These are phyloP conservation scores for Hordeum pubiflorum DNA, from an alignment of 202 grass and related monocot species.

Conservation along the genomic window DNA sequence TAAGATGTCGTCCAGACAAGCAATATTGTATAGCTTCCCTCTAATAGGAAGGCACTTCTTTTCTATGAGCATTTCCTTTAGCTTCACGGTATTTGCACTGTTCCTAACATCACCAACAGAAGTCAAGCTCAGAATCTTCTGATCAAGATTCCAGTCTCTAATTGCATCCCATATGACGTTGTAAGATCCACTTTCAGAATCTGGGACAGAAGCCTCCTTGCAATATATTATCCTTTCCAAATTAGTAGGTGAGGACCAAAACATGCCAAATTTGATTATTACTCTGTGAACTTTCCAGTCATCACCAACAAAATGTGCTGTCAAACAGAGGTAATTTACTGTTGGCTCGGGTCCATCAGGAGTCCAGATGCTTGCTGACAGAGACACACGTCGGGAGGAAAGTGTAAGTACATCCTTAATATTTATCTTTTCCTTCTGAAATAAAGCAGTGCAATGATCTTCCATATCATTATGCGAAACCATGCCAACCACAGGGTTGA, in stretches of 20 bases:
- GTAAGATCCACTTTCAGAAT: constrained; percentile 44
- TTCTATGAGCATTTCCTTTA: constrained; percentile 39
- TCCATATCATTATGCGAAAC: constrained; percentile 31
- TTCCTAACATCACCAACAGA: constrained; percentile 43
- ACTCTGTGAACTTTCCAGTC: constrained; percentile 42
- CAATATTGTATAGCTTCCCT: constrained; percentile 35
- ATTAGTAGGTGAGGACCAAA: constrained; percentile 37
- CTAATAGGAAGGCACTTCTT: constrained; percentile 43
- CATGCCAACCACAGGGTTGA: constrained; percentile 27
- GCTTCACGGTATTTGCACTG: constrained; percentile 18
- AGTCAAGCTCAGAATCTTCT: constrained; percentile 45
- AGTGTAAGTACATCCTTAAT: constrained; percentile 28
- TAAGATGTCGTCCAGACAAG: constrained; percentile 44
- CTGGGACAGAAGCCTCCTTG: constrained; percentile 32
- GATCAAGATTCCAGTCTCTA: constrained; percentile 48
- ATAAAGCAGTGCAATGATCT: constrained; percentile 35
- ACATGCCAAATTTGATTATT: constrained; percentile 56
- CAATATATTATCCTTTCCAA: constrained; percentile 49
- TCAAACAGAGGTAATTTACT: constrained; percentile 51
- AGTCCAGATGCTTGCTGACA: constrained; percentile 55
- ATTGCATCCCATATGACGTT: constrained; percentile 42
- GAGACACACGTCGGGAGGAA: constrained; percentile 24
- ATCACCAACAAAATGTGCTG: constrained; percentile 44
- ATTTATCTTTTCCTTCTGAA: constrained; percentile 44
- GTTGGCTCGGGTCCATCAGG: constrained; percentile 22